Conservation (phyloP, 306 rosid species). For the Lablab purpureus region DNA sequence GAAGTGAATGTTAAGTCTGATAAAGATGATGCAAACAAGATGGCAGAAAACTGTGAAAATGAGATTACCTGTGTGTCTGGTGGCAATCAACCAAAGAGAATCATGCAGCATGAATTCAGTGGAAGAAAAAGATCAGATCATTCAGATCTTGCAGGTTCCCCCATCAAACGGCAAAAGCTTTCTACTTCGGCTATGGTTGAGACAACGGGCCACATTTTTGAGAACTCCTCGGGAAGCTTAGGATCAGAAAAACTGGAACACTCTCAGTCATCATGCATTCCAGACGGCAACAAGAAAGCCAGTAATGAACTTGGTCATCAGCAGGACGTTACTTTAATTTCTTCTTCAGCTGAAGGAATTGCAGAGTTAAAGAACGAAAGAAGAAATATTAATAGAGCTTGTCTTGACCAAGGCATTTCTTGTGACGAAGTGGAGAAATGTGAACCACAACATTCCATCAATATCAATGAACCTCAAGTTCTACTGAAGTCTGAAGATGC, state of each 20-base stretch:
- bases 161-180: constrained; percentile 66
- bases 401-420: constrained; percentile 41
- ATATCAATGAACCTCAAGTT: constrained; percentile 48
- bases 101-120: constrained; percentile 52
- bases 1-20: constrained; percentile 32
- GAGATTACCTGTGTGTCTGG: constrained; percentile 38
- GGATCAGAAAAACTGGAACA: constrained; percentile 45
- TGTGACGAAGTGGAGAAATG: constrained; percentile 47
- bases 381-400: constrained; percentile 28
- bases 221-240: neutral
- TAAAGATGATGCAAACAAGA: constrained; percentile 48
- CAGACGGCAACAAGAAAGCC: constrained; percentile 48
- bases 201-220: constrained; percentile 45
- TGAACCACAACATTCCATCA: constrained; percentile 45
- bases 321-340: constrained; percentile 42
- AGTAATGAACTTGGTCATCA: constrained; percentile 46
- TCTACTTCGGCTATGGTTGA: constrained; percentile 67
- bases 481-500: constrained; percentile 43
- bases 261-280: constrained; percentile 44
- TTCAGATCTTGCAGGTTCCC: constrained; percentile 58
- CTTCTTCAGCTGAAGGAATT: constrained; percentile 48
- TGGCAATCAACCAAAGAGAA: constrained; percentile 52
- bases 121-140: constrained; percentile 58
- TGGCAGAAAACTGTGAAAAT: constrained; percentile 43
- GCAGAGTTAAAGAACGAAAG: constrained; percentile 43